Percentiles rank a stretch among this genome's conserved stretches.
Conservation (phyloP, 2,329 filamentous ascomycete species). For the Penicillium sp. region DNA sequence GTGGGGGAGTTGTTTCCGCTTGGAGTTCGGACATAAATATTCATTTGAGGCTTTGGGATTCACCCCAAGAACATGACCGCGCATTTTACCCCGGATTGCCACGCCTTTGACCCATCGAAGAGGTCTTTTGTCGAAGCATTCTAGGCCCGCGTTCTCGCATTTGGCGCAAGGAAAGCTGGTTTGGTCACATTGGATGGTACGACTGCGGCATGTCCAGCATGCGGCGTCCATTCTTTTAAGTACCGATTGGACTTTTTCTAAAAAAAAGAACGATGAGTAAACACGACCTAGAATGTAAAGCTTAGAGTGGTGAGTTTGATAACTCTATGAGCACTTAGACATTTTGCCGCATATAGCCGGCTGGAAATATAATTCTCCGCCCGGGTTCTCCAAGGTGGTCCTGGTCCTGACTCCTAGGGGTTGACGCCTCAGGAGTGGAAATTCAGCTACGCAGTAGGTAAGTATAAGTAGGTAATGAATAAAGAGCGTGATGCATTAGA, state of each 20-base stretch:
- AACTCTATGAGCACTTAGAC: too few relatives aligned
- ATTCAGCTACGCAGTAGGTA: too few relatives aligned
- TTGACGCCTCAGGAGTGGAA: too few relatives aligned
- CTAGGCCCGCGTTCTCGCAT: slow-evolving; percentile 30
- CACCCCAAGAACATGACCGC: slow-evolving; percentile 16
- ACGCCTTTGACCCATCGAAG: slow-evolving; percentile 34
- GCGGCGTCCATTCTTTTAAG: not conserved
- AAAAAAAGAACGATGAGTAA: too few relatives aligned
- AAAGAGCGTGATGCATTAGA: not conserved
- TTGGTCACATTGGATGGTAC: slow-evolving; percentile 33
- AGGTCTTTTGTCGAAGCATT: slow-evolving; percentile 32
- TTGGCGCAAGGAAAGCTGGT: slow-evolving; percentile 27
- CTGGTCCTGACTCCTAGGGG: too few relatives aligned
- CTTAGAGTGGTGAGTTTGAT: too few relatives aligned
- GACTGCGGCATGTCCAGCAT: slow-evolving; percentile 36
- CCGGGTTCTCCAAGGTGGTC: too few relatives aligned
- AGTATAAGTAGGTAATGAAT: too few relatives aligned
- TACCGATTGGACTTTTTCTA: too few relatives aligned
- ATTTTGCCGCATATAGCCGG: too few relatives aligned
- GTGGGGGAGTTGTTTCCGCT: not conserved
- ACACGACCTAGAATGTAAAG: too few relatives aligned
- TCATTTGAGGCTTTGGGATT: not conserved
- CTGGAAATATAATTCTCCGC: not conserved
- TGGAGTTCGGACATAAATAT: not conserved
- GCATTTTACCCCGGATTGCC: slow-evolving; percentile 30